phyloP scores from a whole-genome alignment of 73 alveolate species.

The Uronychia setigera region DNA sequence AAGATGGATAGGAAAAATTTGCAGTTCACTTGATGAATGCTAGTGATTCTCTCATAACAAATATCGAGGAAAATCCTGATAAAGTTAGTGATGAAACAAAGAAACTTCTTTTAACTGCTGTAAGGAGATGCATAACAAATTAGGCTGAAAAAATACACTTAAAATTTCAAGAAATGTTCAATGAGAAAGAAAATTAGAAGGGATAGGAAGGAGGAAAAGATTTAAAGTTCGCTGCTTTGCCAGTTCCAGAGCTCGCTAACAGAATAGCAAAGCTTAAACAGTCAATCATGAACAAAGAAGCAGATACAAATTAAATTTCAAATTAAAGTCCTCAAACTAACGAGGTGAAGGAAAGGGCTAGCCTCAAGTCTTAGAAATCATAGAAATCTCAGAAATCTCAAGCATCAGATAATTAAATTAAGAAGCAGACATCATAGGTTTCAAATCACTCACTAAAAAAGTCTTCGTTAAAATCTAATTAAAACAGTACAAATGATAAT shows the following conservation, averaged over 20 bases:
- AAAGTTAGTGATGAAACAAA: background rate
- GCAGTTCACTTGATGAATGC: slow-evolving; percentile 6
- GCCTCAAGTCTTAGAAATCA: no score
- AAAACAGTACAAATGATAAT: no score
- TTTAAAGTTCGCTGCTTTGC: background rate
- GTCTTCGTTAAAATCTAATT: no score
- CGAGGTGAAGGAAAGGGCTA: background rate
- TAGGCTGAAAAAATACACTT: no score
- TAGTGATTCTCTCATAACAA: slow-evolving; percentile 1
- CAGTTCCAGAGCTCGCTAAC: background rate
- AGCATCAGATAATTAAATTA: no score
- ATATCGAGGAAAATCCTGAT: background rate
- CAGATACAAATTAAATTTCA: background rate
- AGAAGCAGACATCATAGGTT: background rate
- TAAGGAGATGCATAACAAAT: no score
- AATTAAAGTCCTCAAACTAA: background rate
- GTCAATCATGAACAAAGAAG: background rate
- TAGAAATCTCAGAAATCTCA: no score
- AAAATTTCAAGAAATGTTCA: background rate
- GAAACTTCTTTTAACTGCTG: background rate
- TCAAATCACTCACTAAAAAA: background rate
- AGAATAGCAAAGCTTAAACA: background rate
- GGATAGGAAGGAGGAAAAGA: background rate
- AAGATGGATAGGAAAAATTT: background rate
- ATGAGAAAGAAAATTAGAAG: background rate